A percentile compares a stretch with the other conserved stretches of the same genome.
phyloP scores from a whole-genome alignment of 257 asterid genomes.

The Forsythia viridissima region DNA sequence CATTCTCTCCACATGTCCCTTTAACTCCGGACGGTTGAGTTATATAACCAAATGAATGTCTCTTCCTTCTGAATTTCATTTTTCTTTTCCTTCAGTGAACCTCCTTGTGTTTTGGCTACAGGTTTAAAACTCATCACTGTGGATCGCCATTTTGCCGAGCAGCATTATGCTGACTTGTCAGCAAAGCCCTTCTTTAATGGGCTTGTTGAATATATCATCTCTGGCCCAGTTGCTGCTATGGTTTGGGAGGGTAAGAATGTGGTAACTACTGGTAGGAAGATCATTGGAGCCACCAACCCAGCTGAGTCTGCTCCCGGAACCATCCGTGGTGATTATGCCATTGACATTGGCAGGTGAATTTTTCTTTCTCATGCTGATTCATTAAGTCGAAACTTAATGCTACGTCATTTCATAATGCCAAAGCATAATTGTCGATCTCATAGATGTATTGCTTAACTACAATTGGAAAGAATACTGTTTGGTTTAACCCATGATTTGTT shows the following conservation, averaged over 20 bases:
- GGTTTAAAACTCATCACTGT: constrained; percentile 83
- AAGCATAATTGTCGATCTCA: background rate
- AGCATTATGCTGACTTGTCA: constrained; percentile 89
- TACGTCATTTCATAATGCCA: background rate
- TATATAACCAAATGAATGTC: background rate
- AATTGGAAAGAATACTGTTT: too few species aligned
- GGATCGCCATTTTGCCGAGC: constrained; percentile 86
- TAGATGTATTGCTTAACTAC: background rate
- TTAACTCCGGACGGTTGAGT: background rate
- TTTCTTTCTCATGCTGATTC: background rate
- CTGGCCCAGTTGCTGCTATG: constrained; percentile 97
- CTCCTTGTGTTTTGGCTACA: constrained; percentile 17
- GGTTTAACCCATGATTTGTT: background rate
- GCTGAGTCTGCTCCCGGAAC: constrained; percentile 94
- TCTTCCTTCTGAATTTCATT: background rate
- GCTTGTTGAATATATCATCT: constrained; percentile 81
- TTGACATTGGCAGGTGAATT: constrained; percentile 82
- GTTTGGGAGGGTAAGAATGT: constrained; percentile 98
- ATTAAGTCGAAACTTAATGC: background rate
- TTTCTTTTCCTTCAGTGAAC: background rate
- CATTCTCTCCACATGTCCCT: background rate
- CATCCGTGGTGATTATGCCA: constrained; percentile 93
- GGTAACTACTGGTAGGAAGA: constrained; percentile 86
- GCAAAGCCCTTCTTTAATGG: constrained; percentile 87
- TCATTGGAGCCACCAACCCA: constrained; percentile 97